Conservation (phyloP, 106 monocot genomes). For the Gastrodia elata region DNA sequence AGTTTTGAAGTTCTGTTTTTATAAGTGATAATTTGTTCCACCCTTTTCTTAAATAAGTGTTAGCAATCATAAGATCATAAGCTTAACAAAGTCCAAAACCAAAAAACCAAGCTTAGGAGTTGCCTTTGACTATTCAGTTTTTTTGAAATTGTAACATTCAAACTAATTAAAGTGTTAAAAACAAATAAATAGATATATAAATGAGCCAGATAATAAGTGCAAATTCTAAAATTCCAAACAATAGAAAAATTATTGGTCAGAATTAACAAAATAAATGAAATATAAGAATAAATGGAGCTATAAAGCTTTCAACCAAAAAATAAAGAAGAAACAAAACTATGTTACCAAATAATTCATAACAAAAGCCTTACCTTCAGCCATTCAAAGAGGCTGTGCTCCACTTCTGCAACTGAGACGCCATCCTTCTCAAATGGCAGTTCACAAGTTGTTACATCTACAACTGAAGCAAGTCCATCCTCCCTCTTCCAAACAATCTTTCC, state of each 20-base stretch:
- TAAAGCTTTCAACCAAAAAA: background rate
- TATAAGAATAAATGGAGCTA: background rate
- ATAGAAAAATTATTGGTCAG: background rate
- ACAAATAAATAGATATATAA: too few relatives aligned
- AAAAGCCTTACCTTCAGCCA: constrained; percentile 78
- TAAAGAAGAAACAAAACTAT: background rate
- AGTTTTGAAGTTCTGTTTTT: too few relatives aligned
- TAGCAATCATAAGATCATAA: background rate
- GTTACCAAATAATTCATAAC: background rate
- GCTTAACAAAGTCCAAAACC: too few relatives aligned
- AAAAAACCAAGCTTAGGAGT: background rate
- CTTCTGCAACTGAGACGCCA: constrained; percentile 85
- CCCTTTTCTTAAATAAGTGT: too few relatives aligned
- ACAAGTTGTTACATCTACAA: constrained; percentile 75
- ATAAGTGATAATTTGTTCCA: too few relatives aligned
- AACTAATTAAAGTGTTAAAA: background rate
- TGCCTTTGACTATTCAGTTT: background rate
- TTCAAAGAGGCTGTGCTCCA: constrained; percentile 91
- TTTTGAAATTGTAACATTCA: background rate
- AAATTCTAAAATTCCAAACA: background rate
- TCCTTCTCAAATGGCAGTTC: constrained; percentile 88
- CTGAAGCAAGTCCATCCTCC: constrained; percentile 95
- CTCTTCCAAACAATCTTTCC: constrained; percentile 90
- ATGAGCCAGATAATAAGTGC: background rate
- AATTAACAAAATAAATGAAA: background rate